A percentile compares a stretch with the other conserved stretches of the same genome.
Evolutionary conservation across 2,329 filamentous ascomycete species (phyloP).

Genomic region (Talaromyces piceae): DNA sequence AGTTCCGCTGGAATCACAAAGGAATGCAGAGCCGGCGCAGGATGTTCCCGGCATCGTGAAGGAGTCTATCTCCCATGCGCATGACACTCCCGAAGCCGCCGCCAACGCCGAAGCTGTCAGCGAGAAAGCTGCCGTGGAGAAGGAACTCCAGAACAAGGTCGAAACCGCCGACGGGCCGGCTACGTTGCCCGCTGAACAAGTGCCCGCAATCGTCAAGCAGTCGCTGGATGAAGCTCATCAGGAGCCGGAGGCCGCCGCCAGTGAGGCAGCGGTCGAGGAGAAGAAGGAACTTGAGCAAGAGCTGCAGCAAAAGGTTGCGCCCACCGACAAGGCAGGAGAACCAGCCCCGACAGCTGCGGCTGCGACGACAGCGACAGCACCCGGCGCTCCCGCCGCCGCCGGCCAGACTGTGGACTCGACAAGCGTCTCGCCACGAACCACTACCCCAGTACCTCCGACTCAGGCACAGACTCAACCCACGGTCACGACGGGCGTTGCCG

Average conservation of each 20-base stretch:
- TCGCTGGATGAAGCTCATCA: conserved; percentile 42
- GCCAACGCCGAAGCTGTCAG: conserved; percentile 60
- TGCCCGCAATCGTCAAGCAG: conserved; percentile 31
- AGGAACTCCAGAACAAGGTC: conserved; percentile 57
- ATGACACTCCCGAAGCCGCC: conserved; percentile 62
- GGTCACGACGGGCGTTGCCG: conserved; percentile 12
- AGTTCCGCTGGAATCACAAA: conserved; percentile 37
- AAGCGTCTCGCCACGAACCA: conserved; percentile 22
- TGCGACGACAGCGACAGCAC: conserved; percentile 31
- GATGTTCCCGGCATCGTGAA: conserved; percentile 39
- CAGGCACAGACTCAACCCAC: conserved; percentile 8
- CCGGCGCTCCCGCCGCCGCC: conserved; percentile 13
- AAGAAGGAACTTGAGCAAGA: conserved; percentile 65
- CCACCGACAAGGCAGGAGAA: conserved; percentile 18
- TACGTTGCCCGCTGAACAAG: conserved; percentile 23
- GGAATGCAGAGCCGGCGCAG: conserved; percentile 16
- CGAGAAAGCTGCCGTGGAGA: conserved; percentile 68
- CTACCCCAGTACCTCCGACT: conserved; percentile 5
- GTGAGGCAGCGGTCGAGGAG: conserved; percentile 57
- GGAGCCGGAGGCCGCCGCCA: conserved; percentile 61
- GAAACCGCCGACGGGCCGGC: conserved; percentile 13
- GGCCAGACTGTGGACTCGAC: conserved; percentile 17
- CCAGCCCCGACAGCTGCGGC: conserved; percentile 30
- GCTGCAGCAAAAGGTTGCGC: conserved; percentile 50
- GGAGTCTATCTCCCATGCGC: conserved; percentile 43